Percentiles rank a stretch among this genome's conserved stretches.
Evolutionary conservation across 495 filamentous ascomycete species (phyloP).

Genomic region (Bryoglossum gracile): DNA sequence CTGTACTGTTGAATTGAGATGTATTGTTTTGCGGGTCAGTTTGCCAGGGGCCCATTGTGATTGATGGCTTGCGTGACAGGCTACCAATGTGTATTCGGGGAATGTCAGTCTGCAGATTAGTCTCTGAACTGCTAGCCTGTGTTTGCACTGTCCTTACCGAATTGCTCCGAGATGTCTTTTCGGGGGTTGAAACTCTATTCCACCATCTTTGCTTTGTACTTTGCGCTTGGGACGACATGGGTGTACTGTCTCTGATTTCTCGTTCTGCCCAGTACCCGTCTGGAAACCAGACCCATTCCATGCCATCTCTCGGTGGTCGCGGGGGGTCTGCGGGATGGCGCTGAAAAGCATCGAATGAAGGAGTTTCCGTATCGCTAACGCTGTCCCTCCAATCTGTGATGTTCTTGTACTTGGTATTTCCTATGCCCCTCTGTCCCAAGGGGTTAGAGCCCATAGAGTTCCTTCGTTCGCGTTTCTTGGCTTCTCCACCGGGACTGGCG

Average conservation of each 20-base stretch:
- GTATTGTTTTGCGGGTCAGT: background rate
- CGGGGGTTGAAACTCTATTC: constrained; percentile 21
- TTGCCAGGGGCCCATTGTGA: no score
- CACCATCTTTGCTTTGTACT: constrained; percentile 20
- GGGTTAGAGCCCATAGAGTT: constrained; percentile 1
- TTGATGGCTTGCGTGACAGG: no score
- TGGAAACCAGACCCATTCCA: constrained; percentile 51
- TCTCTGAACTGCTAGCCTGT: no score
- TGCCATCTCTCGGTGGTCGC: constrained; percentile 38
- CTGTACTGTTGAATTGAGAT: no score
- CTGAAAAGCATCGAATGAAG: background rate
- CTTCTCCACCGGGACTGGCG: background rate
- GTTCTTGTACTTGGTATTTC: constrained; percentile 8
- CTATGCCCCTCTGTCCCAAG: no score
- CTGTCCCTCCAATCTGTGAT: constrained; percentile 17
- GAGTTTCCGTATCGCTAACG: background rate
- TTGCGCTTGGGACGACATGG: background rate
- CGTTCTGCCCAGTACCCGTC: constrained; percentile 50
- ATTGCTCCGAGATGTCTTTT: no score
- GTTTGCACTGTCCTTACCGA: no score
- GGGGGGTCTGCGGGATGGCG: constrained; percentile 35
- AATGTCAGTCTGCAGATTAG: background rate
- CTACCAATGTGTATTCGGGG: constrained; percentile 1
- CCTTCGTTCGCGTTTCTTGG: background rate
- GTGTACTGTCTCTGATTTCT: constrained; percentile 17